These are phyloP conservation scores for Fusarium incarnatum DNA, from an alignment of 2,329 filamentous ascomycete genomes.

Conservation along the genomic window DNA sequence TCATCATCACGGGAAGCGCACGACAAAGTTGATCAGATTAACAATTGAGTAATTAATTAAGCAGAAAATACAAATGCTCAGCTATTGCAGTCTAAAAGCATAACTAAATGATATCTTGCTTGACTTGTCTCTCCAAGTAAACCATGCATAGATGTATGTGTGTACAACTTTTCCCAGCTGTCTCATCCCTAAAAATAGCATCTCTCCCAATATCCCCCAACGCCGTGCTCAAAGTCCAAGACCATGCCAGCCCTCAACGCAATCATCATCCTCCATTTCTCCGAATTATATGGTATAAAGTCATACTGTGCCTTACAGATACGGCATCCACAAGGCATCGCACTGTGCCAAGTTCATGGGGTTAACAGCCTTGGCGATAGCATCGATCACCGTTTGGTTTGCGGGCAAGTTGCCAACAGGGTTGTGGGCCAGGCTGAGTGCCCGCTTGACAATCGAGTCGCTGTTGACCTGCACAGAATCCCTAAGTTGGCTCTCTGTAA, in stretches of 20 bases:
- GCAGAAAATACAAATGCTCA: background rate
- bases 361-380: constrained; percentile 92
- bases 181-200: constrained; percentile 12
- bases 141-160: background rate
- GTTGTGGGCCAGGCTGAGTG: constrained; percentile 82
- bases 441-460: constrained; percentile 91
- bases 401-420: constrained; percentile 87
- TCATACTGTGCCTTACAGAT: constrained; percentile 68
- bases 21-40: background rate
- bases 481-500: constrained; percentile 73
- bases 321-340: constrained; percentile 97
- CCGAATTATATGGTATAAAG: constrained; percentile 11
- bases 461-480: constrained; percentile 88
- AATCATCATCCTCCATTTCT: background rate
- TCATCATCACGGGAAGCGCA: background rate
- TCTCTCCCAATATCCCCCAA: constrained; percentile 36
- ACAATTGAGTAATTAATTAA: background rate
- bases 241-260: constrained; percentile 20
- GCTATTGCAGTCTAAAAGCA: background rate
- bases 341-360: constrained; percentile 88
- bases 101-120: background rate
- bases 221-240: constrained; percentile 48
- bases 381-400: constrained; percentile 96
- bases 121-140: background rate
- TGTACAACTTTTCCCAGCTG: constrained; percentile 10